Evolutionary conservation across 352 stramenopile species (phyloP).

Genomic region (Phytophthora pseudosyringae): DNA sequence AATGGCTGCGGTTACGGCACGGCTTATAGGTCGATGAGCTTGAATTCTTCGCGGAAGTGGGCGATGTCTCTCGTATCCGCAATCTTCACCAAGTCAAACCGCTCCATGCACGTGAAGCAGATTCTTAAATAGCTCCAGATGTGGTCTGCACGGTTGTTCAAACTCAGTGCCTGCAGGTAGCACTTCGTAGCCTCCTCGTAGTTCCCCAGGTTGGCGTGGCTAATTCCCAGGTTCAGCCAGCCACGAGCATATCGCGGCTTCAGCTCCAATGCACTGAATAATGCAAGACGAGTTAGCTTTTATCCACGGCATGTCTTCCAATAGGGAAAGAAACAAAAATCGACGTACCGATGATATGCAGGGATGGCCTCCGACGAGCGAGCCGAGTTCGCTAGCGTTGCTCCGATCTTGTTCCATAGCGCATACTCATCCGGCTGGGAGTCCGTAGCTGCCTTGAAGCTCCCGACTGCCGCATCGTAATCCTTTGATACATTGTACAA

Average conservation of each 20-base stretch:
- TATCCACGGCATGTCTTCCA: not conserved
- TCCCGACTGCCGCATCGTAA: constrained; percentile 92
- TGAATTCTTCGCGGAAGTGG: constrained; percentile 87
- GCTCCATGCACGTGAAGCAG: constrained; percentile 97
- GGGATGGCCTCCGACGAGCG: constrained; percentile 93
- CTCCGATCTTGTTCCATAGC: constrained; percentile 98
- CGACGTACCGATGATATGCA: constrained; percentile 88
- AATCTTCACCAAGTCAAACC: constrained; percentile 96
- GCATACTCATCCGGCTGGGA: constrained; percentile 93
- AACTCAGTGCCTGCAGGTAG: constrained; percentile 96
- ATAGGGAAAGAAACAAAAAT: not conserved
- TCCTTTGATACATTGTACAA: constrained; percentile 98
- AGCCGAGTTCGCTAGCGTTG: constrained; percentile 96
- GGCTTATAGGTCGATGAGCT: constrained; percentile 78
- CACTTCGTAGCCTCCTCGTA: constrained; percentile 96
- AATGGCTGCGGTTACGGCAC: not conserved
- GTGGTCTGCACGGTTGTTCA: constrained; percentile 96
- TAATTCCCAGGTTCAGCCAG: constrained; percentile 99
- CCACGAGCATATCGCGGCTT: constrained; percentile 97
- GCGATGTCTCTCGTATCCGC: constrained; percentile 86
- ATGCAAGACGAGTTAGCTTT: constrained; percentile 22
- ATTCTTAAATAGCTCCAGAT: constrained; percentile 99
- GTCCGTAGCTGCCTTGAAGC: constrained; percentile 89
- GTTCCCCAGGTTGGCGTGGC: constrained; percentile 95
- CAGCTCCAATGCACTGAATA: constrained; percentile 88